Evolutionary conservation across 2,329 filamentous ascomycete species (phyloP), one percentile per base, ranked within the genome.

Genomic region (Paramyrothecium roridum): DNA sequence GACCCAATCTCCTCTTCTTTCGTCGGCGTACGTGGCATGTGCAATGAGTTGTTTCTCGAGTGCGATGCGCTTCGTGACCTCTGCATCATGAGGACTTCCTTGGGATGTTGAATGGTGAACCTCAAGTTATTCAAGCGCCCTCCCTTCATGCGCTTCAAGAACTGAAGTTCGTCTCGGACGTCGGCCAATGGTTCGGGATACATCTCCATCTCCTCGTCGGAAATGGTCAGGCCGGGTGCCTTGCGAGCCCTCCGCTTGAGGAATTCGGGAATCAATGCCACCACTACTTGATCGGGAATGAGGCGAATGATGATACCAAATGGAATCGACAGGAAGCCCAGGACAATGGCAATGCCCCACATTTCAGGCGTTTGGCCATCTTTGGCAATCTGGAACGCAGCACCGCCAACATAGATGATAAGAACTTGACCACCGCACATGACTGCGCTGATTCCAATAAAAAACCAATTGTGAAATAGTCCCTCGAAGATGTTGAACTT

Each of bases 401-500:
- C 75, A 33, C 91, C 90, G 60, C 93, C 93, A 52, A 96, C 84
- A 65, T 90, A 95, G 65, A 97, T 83, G 69, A 98, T 98, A 72
- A 97, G 82, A 23, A 95, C 78, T 70, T 98, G 93, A 21, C 90
- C 91, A 60, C 86, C 93, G 62, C 93, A 85, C 89, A 98, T 97
- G 70, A 96, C 80, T 57, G 80, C 67, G 74, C 92, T 92, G 72
- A 98, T 97, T 43, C 75, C 82, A 40, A 96, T 83, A 76, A 98
- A 98, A 80, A 96, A 96, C 75, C 82, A 89, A 71, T 98, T 98
- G 68, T 84, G 84, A 23, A 81, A 81, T 56, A 98, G 83, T 54
- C 91, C 91, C 69, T 97, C 93, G 58, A 98, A 93, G 59, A 98
- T 92, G 74, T 98, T 98, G 80, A 96, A 93, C 54, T 86, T 84